Evolutionary conservation across 768 basidiomycete species (phyloP).

Genomic region (Hortiboletus flavorubellus): DNA sequence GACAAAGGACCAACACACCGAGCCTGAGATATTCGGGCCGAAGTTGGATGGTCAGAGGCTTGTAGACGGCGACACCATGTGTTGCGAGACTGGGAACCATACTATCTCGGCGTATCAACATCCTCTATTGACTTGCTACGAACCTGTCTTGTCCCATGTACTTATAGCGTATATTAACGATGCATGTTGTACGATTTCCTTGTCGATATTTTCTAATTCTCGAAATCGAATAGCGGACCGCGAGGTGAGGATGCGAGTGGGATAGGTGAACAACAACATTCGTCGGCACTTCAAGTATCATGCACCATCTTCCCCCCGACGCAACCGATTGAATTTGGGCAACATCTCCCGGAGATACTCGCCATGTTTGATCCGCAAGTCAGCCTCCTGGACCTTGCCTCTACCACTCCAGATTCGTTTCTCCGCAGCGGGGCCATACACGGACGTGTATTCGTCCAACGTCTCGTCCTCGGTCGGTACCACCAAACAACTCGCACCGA

Average conservation of each 20-base stretch:
- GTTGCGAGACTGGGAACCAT: no score
- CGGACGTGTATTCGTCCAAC: conserved; percentile 77
- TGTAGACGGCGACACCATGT: no score
- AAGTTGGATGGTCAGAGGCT: no score
- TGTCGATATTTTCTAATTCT: background rate
- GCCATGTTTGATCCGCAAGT: conserved; percentile 80
- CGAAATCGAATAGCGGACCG: no score
- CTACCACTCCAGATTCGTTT: conserved; percentile 82
- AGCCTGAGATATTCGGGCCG: no score
- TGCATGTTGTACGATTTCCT: background rate
- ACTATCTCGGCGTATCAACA: no score
- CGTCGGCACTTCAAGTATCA: conserved; percentile 17
- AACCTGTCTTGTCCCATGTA: background rate
- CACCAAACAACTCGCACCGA: conserved; percentile 79
- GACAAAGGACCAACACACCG: no score
- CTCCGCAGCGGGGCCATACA: conserved; percentile 76
- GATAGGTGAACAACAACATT: background rate
- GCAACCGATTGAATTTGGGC: conserved; percentile 80
- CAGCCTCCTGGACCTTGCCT: conserved; percentile 78
- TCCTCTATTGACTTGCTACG: no score
- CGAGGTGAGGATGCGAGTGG: background rate
- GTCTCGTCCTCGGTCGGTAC: conserved; percentile 76
- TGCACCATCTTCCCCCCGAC: conserved; percentile 57
- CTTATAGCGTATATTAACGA: background rate
- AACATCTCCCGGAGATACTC: conserved; percentile 92